These are phyloP conservation scores for Allantophomopsis lycopodina DNA, from an alignment of 2,329 filamentous ascomycete species.

Conservation along the genomic window DNA sequence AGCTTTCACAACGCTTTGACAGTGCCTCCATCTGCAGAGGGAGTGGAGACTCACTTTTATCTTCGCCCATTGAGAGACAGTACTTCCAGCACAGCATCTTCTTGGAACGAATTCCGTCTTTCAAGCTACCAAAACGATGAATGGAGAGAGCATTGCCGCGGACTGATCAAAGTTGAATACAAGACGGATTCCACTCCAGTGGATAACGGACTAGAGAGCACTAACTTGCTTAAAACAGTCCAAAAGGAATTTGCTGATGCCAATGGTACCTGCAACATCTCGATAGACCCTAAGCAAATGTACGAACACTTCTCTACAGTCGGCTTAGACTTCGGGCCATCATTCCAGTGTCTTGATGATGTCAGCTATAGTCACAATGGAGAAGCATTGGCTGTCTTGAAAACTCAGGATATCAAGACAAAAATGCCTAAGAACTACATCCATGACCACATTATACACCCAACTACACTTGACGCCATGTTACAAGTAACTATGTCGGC, in stretches of 20 bases:
- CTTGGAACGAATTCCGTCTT: neutral
- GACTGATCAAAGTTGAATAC: neutral
- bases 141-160: neutral
- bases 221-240: neutral
- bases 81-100: too few species aligned
- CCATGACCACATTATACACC: constrained; percentile 41
- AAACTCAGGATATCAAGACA: constrained; percentile 22
- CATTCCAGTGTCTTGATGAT: neutral
- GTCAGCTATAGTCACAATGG: too few species aligned
- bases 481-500: constrained; percentile 23
- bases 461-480: constrained; percentile 39
- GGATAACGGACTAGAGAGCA: neutral
- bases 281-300: neutral
- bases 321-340: neutral
- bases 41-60: too few species aligned
- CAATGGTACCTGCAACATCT: neutral
- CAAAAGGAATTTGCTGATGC: neutral
- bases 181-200: neutral
- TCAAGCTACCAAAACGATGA: too few species aligned
- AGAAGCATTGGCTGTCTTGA: neutral
- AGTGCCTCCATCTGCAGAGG: too few species aligned
- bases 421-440: constrained; percentile 39
- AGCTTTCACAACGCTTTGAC: constrained; percentile 5
- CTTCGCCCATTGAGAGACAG: too few species aligned
- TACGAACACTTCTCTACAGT: neutral